Evolutionary conservation across 2,329 filamentous ascomycete species (phyloP).

Genomic region (Fusarium sp.): DNA sequence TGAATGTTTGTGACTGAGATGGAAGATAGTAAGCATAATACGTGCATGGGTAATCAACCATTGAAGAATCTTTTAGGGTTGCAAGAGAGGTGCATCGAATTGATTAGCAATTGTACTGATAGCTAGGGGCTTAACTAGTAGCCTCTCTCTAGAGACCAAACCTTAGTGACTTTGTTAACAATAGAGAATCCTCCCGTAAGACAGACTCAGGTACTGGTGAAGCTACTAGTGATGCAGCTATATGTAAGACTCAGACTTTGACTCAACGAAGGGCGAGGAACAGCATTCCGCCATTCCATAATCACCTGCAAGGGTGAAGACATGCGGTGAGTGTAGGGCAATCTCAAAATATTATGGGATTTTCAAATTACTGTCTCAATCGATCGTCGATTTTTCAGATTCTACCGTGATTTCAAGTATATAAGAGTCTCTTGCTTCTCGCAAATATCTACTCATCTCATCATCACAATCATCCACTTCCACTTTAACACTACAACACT

Average conservation of each 20-base stretch:
- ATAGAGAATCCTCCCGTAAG: background rate
- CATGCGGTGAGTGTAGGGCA: background rate
- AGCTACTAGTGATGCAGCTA: background rate
- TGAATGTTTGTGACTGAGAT: background rate
- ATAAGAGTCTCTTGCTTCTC: background rate
- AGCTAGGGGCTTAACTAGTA: background rate
- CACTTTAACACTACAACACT: background rate
- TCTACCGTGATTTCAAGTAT: background rate
- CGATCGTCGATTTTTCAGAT: background rate
- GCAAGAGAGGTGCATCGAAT: background rate
- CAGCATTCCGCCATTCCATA: background rate
- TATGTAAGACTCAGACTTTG: background rate
- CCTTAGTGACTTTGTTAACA: accelerated
- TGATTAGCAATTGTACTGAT: background rate
- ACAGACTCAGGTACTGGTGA: background rate
- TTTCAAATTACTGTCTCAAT: background rate
- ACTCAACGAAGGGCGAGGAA: background rate
- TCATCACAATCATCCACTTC: background rate
- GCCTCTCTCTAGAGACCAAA: background rate
- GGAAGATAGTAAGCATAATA: background rate
- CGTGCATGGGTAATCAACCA: background rate
- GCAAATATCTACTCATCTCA: background rate
- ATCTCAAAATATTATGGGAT: background rate
- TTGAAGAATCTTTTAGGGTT: background rate
- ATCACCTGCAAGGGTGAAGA: too few species aligned